A percentile compares a stretch with the other conserved stretches of the same genome.
phyloP scores from a whole-genome alignment of 2,329 filamentous ascomycete genomes.

The Fusarium sp. region DNA sequence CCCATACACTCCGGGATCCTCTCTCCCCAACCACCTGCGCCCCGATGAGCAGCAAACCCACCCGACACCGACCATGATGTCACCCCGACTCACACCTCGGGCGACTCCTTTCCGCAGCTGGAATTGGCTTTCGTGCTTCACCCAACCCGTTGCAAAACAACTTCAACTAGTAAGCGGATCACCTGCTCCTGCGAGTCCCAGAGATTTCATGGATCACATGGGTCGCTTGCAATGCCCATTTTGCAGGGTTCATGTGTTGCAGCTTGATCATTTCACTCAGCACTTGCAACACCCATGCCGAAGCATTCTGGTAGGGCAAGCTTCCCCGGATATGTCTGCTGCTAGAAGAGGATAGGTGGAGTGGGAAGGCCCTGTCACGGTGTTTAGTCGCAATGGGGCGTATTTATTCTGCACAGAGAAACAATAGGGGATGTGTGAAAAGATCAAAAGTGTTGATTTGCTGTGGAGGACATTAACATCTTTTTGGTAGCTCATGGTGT shows the following conservation, averaged over 20 bases:
- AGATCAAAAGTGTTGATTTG: background rate
- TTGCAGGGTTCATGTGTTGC: background rate
- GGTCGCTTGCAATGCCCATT: constrained; percentile 18
- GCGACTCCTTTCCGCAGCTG: background rate
- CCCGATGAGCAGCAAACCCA: background rate
- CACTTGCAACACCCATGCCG: constrained; percentile 13
- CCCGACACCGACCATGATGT: background rate
- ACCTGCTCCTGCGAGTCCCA: background rate
- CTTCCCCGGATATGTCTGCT: background rate
- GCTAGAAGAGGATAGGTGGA: background rate
- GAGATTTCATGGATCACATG: constrained; percentile 7
- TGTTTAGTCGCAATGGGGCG: no score
- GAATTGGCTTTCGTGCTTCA: background rate
- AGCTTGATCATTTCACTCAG: background rate
- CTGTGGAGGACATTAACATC: background rate
- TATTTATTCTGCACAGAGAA: background rate
- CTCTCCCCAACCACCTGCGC: background rate
- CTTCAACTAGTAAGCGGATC: background rate
- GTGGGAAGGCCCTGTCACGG: background rate
- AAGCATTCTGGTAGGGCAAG: background rate
- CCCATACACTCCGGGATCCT: background rate
- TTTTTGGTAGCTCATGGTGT: background rate
- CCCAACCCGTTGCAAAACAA: background rate
- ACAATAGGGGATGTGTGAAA: background rate
- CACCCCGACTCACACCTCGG: background rate